Conservation (phyloP, 2,329 filamentous ascomycete genomes). For the Westerdykella sp. region DNA sequence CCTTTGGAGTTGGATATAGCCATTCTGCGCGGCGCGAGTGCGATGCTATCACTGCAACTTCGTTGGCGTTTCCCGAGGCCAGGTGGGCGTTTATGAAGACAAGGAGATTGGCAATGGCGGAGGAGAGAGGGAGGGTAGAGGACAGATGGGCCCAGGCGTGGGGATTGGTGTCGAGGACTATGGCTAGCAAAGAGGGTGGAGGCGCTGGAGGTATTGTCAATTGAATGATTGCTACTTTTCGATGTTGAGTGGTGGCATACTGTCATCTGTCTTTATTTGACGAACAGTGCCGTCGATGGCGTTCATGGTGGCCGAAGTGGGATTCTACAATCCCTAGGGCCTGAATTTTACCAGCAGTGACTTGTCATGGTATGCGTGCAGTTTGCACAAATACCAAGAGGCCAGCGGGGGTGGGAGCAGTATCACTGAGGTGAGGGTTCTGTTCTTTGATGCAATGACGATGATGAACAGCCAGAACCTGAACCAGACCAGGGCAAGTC, state of each 20-base stretch:
- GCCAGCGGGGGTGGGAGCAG: too few species aligned
- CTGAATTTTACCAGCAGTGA: neutral
- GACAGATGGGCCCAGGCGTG: constrained; percentile 82
- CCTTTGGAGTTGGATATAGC: constrained; percentile 65
- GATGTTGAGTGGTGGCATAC: constrained; percentile 11
- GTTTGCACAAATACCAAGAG: neutral
- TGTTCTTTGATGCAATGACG: neutral
- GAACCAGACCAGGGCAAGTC: neutral
- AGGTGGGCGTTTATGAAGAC: constrained; percentile 97
- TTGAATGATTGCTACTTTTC: neutral
- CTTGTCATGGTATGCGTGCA: neutral
- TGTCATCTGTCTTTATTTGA: constrained; percentile 34
- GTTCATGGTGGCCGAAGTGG: constrained; percentile 47
- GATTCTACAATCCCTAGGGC: neutral
- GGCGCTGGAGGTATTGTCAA: constrained; percentile 38
- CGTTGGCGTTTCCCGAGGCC: constrained; percentile 87
- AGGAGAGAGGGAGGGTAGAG: constrained; percentile 68
- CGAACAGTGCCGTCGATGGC: constrained; percentile 55
- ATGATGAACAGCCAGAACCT: neutral
- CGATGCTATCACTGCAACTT: constrained; percentile 84
- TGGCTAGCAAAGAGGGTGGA: constrained; percentile 75
- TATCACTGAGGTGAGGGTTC: too few species aligned
- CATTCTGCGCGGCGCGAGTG: constrained; percentile 82
- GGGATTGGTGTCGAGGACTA: constrained; percentile 94
- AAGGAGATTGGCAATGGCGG: constrained; percentile 80